These are phyloP conservation scores for Tylopilus felleus DNA, from an alignment of 768 basidiomycete species.

Conservation along the genomic window DNA sequence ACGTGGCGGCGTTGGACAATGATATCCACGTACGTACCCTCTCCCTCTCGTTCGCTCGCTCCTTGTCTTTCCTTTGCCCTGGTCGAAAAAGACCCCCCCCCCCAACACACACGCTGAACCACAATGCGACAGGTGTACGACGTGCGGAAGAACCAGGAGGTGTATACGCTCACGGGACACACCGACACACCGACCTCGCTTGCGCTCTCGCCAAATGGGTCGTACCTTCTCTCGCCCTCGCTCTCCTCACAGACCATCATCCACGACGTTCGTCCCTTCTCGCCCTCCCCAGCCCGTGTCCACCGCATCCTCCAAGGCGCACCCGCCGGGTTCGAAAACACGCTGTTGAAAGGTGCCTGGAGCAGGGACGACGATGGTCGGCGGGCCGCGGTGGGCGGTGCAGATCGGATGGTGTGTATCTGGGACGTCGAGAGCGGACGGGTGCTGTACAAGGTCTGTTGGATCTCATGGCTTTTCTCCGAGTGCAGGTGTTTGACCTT, in stretches of 20 bases:
- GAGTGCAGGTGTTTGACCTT: not conserved
- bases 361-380: conserved; percentile 79
- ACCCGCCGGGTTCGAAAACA: conserved; percentile 92
- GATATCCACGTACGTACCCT: conserved; percentile 86
- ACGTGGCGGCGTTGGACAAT: conserved; percentile 92
- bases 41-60: no score
- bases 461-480: not conserved
- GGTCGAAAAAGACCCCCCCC: no score
- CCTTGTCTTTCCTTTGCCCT: no score
- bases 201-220: conserved; percentile 84
- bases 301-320: conserved; percentile 80
- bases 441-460: conserved; percentile 71
- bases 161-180: conserved; percentile 81
- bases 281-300: conserved; percentile 74
- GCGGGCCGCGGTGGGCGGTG: conserved; percentile 84
- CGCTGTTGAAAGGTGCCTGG: conserved; percentile 84
- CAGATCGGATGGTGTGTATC: conserved; percentile 81
- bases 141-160: conserved; percentile 76
- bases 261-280: conserved; percentile 93
- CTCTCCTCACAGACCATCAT: conserved; percentile 87
- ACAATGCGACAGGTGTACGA: conserved; percentile 67
- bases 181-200: conserved; percentile 92
- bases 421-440: conserved; percentile 82
- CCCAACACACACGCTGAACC: no score
- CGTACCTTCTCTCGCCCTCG: conserved; percentile 85